Evolutionary conservation across 2,329 filamentous ascomycete genomes (phyloP).

Genomic region (Nectriaceae sp.): DNA sequence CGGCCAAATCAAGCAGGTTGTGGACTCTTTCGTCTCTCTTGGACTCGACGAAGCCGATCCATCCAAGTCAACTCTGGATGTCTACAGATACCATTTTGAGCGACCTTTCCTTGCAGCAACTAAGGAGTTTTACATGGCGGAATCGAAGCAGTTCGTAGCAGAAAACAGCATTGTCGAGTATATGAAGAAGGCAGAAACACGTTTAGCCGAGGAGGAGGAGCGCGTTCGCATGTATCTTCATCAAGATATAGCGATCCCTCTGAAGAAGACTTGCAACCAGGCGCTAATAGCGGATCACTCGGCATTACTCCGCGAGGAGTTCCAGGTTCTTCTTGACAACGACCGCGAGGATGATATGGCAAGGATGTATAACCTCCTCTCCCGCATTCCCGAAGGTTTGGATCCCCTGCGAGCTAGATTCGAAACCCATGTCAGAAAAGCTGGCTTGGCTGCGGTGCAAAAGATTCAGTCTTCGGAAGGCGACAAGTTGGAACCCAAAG

Average conservation of each 20-base stretch:
- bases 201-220: slow-evolving; percentile 90
- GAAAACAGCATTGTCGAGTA: slow-evolving; percentile 99
- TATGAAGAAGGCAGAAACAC: slow-evolving; percentile 97
- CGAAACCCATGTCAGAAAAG: slow-evolving; percentile 89
- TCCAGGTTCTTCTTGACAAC: slow-evolving; percentile 89
- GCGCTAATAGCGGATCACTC: slow-evolving; percentile 90
- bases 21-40: slow-evolving; percentile 94
- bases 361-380: slow-evolving; percentile 91
- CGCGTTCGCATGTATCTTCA: slow-evolving; percentile 91
- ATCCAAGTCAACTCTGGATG: slow-evolving; percentile 91
- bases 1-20: slow-evolving; percentile 93
- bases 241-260: slow-evolving; percentile 78
- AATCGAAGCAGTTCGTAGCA: slow-evolving; percentile 91
- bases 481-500: slow-evolving; percentile 91
- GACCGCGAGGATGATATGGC: slow-evolving; percentile 95
- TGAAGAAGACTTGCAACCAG: slow-evolving; percentile 87
- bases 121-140: slow-evolving; percentile 81
- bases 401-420: slow-evolving; percentile 87
- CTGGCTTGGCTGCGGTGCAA: slow-evolving; percentile 82
- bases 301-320: slow-evolving; percentile 85
- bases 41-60: slow-evolving; percentile 92
- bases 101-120: slow-evolving; percentile 87
- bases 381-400: slow-evolving; percentile 85
- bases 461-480: slow-evolving; percentile 85
- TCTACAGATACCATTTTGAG: slow-evolving; percentile 92